These are phyloP conservation scores for Musa balbisiana DNA, from an alignment of 202 grass and related monocot genomes.

Conservation along the genomic window DNA sequence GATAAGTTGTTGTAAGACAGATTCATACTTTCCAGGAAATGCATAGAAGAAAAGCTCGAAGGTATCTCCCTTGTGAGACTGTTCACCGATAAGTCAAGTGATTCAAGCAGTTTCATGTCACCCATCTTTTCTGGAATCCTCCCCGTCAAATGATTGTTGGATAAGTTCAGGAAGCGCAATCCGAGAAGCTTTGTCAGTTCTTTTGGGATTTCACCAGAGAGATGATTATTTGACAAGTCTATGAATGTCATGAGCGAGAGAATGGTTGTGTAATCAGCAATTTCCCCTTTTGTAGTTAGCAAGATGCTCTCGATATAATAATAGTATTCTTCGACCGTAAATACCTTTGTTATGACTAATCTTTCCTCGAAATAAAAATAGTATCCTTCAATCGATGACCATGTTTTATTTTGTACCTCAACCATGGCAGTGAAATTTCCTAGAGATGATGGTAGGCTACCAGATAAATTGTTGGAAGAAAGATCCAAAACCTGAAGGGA, in stretches of 20 bases:
- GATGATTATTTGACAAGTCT: constrained; percentile 16
- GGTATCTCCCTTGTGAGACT: too few species aligned
- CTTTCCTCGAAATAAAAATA: not conserved
- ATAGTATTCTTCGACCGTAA: not conserved
- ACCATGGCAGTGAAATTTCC: too few species aligned
- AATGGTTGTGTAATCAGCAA: not conserved
- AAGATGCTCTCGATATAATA: not conserved
- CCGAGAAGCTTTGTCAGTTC: not conserved
- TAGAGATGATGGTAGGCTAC: too few species aligned
- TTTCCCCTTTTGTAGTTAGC: fast-evolving
- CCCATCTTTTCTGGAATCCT: not conserved
- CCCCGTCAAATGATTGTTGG: too few species aligned
- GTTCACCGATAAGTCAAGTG: too few species aligned
- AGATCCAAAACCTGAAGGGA: too few species aligned
- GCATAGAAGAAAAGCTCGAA: constrained; percentile 3
- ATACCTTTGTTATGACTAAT: not conserved
- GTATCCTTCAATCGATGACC: too few species aligned
- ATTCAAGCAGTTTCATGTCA: too few species aligned
- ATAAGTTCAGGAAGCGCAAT: too few species aligned
- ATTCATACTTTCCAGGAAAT: constrained; percentile 2
- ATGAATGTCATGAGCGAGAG: not conserved
- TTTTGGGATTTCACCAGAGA: not conserved
- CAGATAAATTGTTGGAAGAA: too few species aligned
- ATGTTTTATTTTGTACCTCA: too few species aligned
- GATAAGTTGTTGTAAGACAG: constrained; percentile 7